Conservation (phyloP, 768 basidiomycete species). For the Boletus reticuloceps region DNA sequence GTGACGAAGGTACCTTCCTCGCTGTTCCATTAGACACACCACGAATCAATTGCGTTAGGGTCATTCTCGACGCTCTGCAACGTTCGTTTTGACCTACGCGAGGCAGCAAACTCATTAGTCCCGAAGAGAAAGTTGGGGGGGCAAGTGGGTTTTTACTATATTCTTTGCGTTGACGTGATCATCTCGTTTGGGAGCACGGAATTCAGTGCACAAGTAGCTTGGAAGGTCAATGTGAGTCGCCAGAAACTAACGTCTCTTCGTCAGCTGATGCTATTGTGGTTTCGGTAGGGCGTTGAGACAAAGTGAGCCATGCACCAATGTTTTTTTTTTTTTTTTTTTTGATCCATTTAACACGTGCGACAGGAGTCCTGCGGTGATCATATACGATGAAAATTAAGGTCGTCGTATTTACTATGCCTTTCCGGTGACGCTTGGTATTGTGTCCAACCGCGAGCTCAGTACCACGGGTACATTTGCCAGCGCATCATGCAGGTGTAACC, state of each 20-base stretch:
- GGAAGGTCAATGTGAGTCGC: constrained; percentile 9
- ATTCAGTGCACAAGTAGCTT: constrained; percentile 25
- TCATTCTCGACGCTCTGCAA: constrained; percentile 13
- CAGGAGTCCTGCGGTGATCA: constrained; percentile 3
- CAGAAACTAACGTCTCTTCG: too few relatives aligned
- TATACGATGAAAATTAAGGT: constrained; percentile 5
- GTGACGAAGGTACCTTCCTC: background rate
- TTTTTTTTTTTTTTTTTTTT: too few relatives aligned
- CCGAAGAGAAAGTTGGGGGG: background rate
- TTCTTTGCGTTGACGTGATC: constrained; percentile 5
- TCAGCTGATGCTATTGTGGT: background rate
- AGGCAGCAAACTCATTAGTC: constrained; percentile 1
- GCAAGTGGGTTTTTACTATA: constrained; percentile 3
- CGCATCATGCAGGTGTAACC: background rate
- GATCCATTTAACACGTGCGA: background rate
- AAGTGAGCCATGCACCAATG: background rate
- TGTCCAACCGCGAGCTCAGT: too few relatives aligned
- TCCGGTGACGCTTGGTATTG: background rate
- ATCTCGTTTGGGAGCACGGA: constrained; percentile 17
- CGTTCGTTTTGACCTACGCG: constrained; percentile 4
- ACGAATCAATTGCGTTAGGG: background rate
- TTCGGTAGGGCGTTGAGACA: constrained; percentile 6
- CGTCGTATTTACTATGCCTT: background rate
- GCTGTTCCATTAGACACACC: background rate
- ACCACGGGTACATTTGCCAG: background rate